Base-by-base conservation (phyloP, 2,329 filamentous ascomycete species). In the Pestalotiopsis sp. region DNA sequence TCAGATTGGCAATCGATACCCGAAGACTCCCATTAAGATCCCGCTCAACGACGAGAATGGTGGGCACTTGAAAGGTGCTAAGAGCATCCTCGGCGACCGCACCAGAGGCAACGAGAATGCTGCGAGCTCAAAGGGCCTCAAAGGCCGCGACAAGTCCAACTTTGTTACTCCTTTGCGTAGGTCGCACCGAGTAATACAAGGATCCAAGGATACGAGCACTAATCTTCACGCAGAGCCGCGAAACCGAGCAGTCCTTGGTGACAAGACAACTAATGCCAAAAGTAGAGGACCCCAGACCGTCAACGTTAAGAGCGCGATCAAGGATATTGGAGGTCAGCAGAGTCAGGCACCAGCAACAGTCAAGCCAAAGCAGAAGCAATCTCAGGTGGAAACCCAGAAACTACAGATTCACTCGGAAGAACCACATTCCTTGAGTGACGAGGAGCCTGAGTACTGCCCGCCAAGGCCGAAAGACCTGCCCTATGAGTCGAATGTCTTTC, bases 261-360 rank as follows among this genome's bases (percentile, higher is more conserved):
- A 93, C 85, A 99, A 99, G 82, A 98, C 95, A 1, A 98, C 96
- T 66, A 99, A 99, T 80, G 94, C 93, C 66, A 98, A 97, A 84
- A 88, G 91, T 69, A 89, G 85, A 77, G 86, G 85, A 64, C 87
- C 90, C 72, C 90, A 92, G 71, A 91, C 90, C 4, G 88, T 88
- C 6, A 90, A 88, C 38, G 90, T 87, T 40, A 91, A 90, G 74
- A 83, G 83, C 69, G 83, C 85, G 25, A 84, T 86, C 56, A 85
- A 86, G 62, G 89, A 90, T 69, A 80, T 87, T 64, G 90, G 91
- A 71, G 91, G 90, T 79, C 89, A 89, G 1, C 86, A 89, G 68
- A 79, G 83, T 20, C 90, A 89, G 71, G 87, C 84, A 11, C 85
- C 87, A 3, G 91, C 88, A 17, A 84, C 83, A 3, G 83, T 85